A percentile compares a stretch with the other conserved stretches of the same genome.
Evolutionary conservation across 2,329 filamentous ascomycete species (phyloP).

Genomic region (Dactylellina leptospora): DNA sequence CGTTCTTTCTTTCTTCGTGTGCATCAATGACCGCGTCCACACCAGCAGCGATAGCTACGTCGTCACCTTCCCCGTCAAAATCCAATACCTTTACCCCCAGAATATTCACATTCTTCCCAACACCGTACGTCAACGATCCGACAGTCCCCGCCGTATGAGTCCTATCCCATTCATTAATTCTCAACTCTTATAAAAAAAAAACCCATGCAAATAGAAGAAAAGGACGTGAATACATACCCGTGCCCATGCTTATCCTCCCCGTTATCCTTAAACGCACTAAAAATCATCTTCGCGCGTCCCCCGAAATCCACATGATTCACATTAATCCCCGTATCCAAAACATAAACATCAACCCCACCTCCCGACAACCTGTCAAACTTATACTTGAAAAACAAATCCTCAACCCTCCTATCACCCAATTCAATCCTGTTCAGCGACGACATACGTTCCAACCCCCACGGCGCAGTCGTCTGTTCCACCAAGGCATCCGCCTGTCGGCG

Average conservation of each 20-base stretch:
- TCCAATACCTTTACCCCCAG: slow-evolving; percentile 64
- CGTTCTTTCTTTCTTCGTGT: slow-evolving; percentile 62
- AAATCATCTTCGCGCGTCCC: slow-evolving; percentile 56
- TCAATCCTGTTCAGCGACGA: slow-evolving; percentile 56
- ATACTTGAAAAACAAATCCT: slow-evolving; percentile 60
- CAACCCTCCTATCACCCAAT: slow-evolving; percentile 54
- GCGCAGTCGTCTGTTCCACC: slow-evolving; percentile 45
- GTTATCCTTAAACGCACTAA: slow-evolving; percentile 63
- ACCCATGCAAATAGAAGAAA: slow-evolving; percentile 62
- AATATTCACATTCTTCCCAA: slow-evolving; percentile 63
- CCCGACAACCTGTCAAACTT: slow-evolving; percentile 59
- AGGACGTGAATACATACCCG: slow-evolving; percentile 66
- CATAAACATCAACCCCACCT: slow-evolving; percentile 63
- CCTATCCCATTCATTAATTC: slow-evolving; percentile 53
- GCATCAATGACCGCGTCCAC: slow-evolving; percentile 62
- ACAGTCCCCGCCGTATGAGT: slow-evolving; percentile 57
- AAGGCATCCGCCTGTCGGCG: slow-evolving; percentile 22
- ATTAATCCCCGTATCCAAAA: slow-evolving; percentile 63
- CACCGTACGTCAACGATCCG: slow-evolving; percentile 60
- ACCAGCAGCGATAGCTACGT: slow-evolving; percentile 60
- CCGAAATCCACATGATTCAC: slow-evolving; percentile 57
- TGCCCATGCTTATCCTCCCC: slow-evolving; percentile 60
- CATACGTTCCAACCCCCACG: slow-evolving; percentile 58
- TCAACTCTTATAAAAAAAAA: not conserved
- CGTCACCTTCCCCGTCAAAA: slow-evolving; percentile 58